These are phyloP conservation scores for Daldinia grandis DNA, from an alignment of 495 filamentous ascomycete species.

Conservation along the genomic window DNA sequence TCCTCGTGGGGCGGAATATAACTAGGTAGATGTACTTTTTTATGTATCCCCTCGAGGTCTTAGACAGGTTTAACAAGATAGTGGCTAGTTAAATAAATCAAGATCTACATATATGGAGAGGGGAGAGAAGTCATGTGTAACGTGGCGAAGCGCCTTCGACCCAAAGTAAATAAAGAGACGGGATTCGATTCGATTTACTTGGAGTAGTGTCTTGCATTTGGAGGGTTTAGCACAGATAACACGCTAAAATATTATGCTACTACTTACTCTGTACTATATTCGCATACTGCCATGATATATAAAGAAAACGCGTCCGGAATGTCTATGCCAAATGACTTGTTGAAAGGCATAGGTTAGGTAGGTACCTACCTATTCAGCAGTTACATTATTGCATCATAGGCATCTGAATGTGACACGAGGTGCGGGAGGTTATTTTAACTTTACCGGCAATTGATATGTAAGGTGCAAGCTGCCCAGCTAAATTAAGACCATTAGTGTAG, in stretches of 20 bases:
- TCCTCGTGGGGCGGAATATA: not conserved
- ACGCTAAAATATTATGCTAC: constrained; percentile 1
- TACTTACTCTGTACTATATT: not conserved
- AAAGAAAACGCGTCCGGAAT: not conserved
- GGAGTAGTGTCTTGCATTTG: not conserved
- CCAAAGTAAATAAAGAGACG: not conserved
- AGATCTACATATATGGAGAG: not conserved
- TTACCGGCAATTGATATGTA: not conserved
- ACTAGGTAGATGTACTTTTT: not conserved
- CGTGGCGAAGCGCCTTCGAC: not conserved
- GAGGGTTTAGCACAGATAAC: not conserved
- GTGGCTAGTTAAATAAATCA: not conserved
- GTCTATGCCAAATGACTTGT: not conserved
- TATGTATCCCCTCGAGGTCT: not conserved
- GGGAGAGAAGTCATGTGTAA: not conserved
- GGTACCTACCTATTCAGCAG: not conserved
- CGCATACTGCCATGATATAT: not conserved
- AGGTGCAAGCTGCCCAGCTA: not conserved
- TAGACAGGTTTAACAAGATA: not conserved
- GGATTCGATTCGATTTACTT: not conserved
- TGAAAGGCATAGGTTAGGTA: not conserved
- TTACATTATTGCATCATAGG: not conserved
- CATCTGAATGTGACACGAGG: not conserved
- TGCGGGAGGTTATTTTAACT: constrained; percentile 4
- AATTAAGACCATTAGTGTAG: not conserved